A percentile compares a stretch with the other conserved stretches of the same genome.
phyloP scores from a whole-genome alignment of 345 rosid genomes.

The Erysimum cheiranthoides region DNA sequence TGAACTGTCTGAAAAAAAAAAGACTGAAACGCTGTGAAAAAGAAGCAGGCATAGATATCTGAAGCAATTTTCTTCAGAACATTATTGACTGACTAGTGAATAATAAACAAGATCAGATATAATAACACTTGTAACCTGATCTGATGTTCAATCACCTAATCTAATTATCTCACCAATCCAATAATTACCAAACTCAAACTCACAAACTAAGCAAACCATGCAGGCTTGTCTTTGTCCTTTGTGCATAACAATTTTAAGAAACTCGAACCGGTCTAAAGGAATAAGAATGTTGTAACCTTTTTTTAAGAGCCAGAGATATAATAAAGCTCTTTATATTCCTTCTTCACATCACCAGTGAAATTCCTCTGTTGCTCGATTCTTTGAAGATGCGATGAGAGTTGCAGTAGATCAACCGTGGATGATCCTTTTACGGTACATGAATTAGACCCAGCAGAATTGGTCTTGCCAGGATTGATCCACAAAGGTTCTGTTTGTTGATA shows the following conservation, averaged over 20 bases:
- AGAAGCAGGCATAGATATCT: constrained; percentile 34
- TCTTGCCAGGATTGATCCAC: constrained; percentile 12
- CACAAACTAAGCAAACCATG: constrained; percentile 10
- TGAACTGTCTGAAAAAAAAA: constrained; percentile 19
- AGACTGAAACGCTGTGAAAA: constrained; percentile 35
- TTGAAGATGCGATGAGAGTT: constrained; percentile 75
- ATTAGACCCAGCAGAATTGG: constrained; percentile 38
- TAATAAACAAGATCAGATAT: constrained; percentile 13
- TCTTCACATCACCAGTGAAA: constrained; percentile 57
- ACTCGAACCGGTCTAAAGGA: background rate
- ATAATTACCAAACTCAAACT: constrained; percentile 22
- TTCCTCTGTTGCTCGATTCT: constrained; percentile 74
- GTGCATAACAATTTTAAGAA: background rate
- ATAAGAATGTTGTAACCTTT: constrained; percentile 19
- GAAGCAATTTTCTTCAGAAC: constrained; percentile 31
- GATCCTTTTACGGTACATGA: constrained; percentile 49
- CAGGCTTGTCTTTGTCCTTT: background rate
- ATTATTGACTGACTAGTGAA: constrained; percentile 34
- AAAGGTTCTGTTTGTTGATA: constrained; percentile 25
- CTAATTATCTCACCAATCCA: constrained; percentile 29
- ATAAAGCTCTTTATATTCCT: constrained; percentile 56
- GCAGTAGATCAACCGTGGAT: constrained; percentile 69
- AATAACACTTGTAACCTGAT: constrained; percentile 8
- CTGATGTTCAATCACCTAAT: constrained; percentile 6
- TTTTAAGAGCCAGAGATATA: constrained; percentile 47